Evolutionary conservation across 2,329 filamentous ascomycete genomes (phyloP), one percentile per base, ranked within the genome.

Genomic region (Pestalotiopsis sp.): DNA sequence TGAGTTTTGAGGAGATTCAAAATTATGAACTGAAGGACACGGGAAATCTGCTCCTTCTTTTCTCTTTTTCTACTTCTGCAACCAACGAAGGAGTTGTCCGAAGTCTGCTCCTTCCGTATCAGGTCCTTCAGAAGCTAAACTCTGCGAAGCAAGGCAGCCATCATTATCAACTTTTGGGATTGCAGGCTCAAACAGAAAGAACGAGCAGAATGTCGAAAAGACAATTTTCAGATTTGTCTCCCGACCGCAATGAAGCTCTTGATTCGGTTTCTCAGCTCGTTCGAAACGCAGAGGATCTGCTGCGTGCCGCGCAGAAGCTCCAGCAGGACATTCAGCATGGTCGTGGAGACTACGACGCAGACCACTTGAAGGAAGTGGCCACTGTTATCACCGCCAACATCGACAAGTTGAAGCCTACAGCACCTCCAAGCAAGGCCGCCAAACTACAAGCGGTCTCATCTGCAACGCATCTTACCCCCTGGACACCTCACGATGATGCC

Each of bases 401-500:
- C 6, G 72, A 73, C 52, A 61, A 69, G 25, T 69, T 79, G 4
- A 63, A 71, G 58, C 52, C 61, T 31, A 36, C 58, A 7, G n/a
- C 36, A 20, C 52, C 52, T 61, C 66, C 71, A 20, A 69, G 68
- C 13, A 78, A 78, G 70, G 66, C 69, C n/a, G 73, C 64, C 36
- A 78, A 74, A 68, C 65, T 75, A 23, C 69, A 73, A 14, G 56
- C 39, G 39, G 52, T n/a, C 59, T 23, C 38, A 36, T 36, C 68
- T 38, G 23, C 74, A 56, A 73, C 72, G 45, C 70, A 73, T 45
- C 76, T 84, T 58, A 84, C 80, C 66, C 83, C 82, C 68, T 91
- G 85, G 86, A 84, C 77, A n/a, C 80, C 77, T 39, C 79, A 83
- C 68, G 84, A 86, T 45, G 85, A 90, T 52, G 78, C 84, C 3